Evolutionary conservation across 805 yeast genomes (phyloP), one percentile per base, ranked within the genome.

Genomic region (Zygosaccharomyces kombuchaensis): DNA sequence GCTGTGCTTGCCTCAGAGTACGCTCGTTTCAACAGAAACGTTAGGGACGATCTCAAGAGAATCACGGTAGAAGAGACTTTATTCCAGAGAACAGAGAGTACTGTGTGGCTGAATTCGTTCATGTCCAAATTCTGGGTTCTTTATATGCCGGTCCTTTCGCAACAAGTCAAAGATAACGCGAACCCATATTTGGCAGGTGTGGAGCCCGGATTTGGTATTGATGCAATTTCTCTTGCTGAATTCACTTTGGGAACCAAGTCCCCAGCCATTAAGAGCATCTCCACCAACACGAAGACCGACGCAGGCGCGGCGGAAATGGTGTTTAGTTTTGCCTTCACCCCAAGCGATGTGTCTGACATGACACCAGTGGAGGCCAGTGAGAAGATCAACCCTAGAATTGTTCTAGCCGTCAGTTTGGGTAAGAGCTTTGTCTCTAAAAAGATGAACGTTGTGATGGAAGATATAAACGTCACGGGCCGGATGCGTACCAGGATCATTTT

Each of bases 131-230:
- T 86, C 59, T 86, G 95, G 95, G 86, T 84, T 46, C 84, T 86
- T 50, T 86, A 86, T 58, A 86, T 86, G 95, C 91, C 93, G 26
- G 88, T 86, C 0, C 70, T 86, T 41, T 81, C 89, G 6, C 87
- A 84, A 54, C 81, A 79, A 66, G 95, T 86, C 19, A 73, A 80
- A 63, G 76, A 75, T 40, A 77, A 76, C 57, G 84, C 87, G n/a
- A 84, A 84, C 56, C 81, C 78, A 19, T 71, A 76, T 13, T 67
- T 86, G 59, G 78, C 80, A 38, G 89, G 79, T 58, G 78, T 80
- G 50, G 87, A 84, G 4, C 91, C 95, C 10, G 95, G 95, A 22
- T 81, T 79, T 57, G 93, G 93, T 62, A 84, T 86, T 58, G 90
- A 84, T 47, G 82, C 81, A 5, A 62, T 86, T 41, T 72, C 84